Evolutionary conservation across 345 rosid species (phyloP), one percentile per base, ranked within the genome.

Genomic region (Anastatica hierochuntica): DNA sequence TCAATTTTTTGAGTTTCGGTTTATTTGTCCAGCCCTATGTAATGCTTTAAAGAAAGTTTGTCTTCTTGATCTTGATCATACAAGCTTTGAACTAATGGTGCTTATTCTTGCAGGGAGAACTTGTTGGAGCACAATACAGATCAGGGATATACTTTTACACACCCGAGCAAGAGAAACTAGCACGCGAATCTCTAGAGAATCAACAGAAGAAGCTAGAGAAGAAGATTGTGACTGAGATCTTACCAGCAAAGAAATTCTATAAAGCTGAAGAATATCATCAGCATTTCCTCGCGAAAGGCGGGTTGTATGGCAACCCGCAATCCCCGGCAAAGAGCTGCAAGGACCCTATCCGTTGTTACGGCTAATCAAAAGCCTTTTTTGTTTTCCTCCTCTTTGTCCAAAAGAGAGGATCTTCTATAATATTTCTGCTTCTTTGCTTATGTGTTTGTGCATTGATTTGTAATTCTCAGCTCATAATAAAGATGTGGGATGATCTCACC

Each of bases 201-300:
- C 84, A 78, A 43, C 86, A 80, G 78, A 70, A 57, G 44, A 46
- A 73, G 44, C 33, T 79, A 54, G 75, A 84, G 55, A 66, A 82
- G 67, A 71, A 77, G 70, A 84, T 90, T 43, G 83, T 87, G 49
- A 80, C 90, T 0, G 98, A 90, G 75, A 75, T 90, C 33, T 66
- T 87, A 45, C 96, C 96, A 1, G 95, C 98, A 27, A 84, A 77
- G 78, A 82, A 79, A 61, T 90, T 90, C 68, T 90, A 81, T 73
- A 75, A 74, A 38, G 96, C 95, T n/a, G 96, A 90, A 63, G 92
- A 90, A 42, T 76, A 84, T 63, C 94, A 90, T 65, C 98, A 90
- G 73, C 88, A 81, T 42, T 90, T 84, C 70, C 94, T 90, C 5
- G 83, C 63, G 1, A 87, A 90, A 71, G 98, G 98, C 1, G 98